Evolutionary conservation across 352 stramenopile species (phyloP).

Genomic region (Phytophthora foliorum): DNA sequence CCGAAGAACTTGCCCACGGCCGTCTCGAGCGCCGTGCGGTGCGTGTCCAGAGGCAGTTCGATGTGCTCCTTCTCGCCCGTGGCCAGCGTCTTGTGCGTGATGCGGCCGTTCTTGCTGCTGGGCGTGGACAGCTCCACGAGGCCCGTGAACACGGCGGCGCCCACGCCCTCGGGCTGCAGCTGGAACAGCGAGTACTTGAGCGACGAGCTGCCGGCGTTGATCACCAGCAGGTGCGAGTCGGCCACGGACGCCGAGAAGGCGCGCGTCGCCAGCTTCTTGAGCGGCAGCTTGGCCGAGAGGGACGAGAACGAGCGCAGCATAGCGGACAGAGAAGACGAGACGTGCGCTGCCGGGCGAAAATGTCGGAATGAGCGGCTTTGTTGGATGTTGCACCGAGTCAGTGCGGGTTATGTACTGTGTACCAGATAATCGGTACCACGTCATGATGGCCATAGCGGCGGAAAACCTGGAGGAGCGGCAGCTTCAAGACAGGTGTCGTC

Average conservation of each 20-base stretch:
- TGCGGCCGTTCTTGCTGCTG: conserved; percentile 64
- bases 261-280: conserved; percentile 26
- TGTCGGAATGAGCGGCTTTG: conserved; percentile 24
- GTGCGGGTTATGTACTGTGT: not conserved
- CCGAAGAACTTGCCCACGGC: conserved; percentile 71
- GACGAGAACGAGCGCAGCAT: conserved; percentile 39
- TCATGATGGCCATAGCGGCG: not conserved
- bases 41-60: conserved; percentile 55
- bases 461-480: conserved; percentile 2
- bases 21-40: conserved; percentile 71
- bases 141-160: conserved; percentile 70
- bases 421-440: not conserved
- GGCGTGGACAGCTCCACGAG: conserved; percentile 82
- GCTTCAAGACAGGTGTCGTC: conserved; percentile 28
- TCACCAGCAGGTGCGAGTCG: conserved; percentile 61
- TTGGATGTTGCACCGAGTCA: conserved; percentile 21
- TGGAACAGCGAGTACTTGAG: conserved; percentile 91
- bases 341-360: conserved; percentile 21
- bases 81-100: conserved; percentile 72
- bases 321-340: not conserved
- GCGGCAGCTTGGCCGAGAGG: conserved; percentile 28
- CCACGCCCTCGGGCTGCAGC: conserved; percentile 50
- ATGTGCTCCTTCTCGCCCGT: conserved; percentile 65
- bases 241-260: conserved; percentile 36
- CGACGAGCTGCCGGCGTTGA: conserved; percentile 86